Base-by-base conservation (phyloP, 495 filamentous ascomycete species). In the Podospora appendiculata region DNA sequence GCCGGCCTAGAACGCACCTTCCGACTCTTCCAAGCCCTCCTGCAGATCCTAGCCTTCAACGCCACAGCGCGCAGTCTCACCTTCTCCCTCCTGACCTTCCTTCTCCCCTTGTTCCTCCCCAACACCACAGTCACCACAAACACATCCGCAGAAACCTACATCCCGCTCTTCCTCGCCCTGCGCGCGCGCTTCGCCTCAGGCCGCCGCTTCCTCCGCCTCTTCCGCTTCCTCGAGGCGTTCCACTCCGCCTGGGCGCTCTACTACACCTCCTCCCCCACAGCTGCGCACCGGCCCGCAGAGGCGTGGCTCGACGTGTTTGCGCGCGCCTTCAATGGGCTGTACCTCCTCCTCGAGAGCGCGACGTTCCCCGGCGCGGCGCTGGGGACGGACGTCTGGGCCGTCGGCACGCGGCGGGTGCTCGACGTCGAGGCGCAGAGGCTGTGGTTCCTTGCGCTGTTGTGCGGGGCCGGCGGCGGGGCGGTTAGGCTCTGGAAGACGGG, bases 181-280 rank as follows among this genome's bases (percentile, higher is more conserved):
- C 61, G 63, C 54, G 47, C 55, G 40, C 65, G 63, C 36, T 48
- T 75, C 13, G 58, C 54, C 3, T 52, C 70, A 62, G 77, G 73
- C 9, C 67, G 84, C 19, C 72, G 82, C 8, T 83, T 71, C 65
- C 74, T 87, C 62, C 75, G 84, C 19, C 68, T 83, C 51, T 85
- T 84, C 56, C 76, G 78, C 34, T 85, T 83, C 62, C 66, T 86
- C 5, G 82, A 81, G 11, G 70, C 67, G n/a, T 85, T 87, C 57
- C 45, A 67, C 36, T 65, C 67, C 6, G 80, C 79, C 2, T 73
- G 67, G 53, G 54, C 53, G 14, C 48, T 66, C 8, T 68, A 43
- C 16, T 56, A 36, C 18, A 44, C 51, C 46, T 13, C 14, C 33
- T 14, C 17, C 47, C 1, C 18, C 47, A n/a, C 32, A n/a, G n/a